Conservation (phyloP, 164 flowering plant genomes). For the Aristolochia fimbriata region DNA sequence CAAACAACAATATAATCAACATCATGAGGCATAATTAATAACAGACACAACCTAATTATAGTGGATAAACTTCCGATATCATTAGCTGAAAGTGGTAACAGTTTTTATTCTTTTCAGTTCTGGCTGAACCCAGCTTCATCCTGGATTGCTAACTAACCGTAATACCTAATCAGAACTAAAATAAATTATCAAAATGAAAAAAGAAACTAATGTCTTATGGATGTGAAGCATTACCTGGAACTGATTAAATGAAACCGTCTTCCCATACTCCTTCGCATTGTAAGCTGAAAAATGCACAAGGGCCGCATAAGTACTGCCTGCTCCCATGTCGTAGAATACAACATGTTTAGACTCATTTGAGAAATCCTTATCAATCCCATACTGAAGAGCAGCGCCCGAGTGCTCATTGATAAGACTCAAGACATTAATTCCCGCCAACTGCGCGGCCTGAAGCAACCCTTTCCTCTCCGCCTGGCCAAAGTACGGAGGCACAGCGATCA, state of each 20-base stretch:
- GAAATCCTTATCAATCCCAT: conserved; percentile 97
- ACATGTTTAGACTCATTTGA: conserved; percentile 83
- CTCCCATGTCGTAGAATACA: conserved; percentile 83
- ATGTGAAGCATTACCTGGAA: conserved; percentile 57
- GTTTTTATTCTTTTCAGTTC: too few species aligned
- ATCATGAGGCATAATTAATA: too few species aligned
- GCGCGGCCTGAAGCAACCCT: conserved; percentile 69
- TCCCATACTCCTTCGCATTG: conserved; percentile 67
- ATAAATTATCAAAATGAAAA: not conserved
- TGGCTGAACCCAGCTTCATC: too few species aligned
- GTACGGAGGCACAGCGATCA: conserved; percentile 77
- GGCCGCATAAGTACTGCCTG: conserved; percentile 88
- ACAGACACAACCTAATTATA: too few species aligned
- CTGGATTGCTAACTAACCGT: too few species aligned
- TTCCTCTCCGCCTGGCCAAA: conserved; percentile 88
- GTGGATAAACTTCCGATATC: too few species aligned
- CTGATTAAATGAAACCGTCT: conserved; percentile 75
- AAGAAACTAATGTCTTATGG: not conserved
- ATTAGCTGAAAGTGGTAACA: too few species aligned
- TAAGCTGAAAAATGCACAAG: conserved; percentile 87
- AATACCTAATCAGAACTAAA: too few species aligned
- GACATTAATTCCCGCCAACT: conserved; percentile 80
- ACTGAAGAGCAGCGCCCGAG: conserved; percentile 91
- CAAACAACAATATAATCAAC: too few species aligned
- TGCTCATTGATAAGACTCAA: conserved; percentile 80